Conservation (phyloP, 2,329 filamentous ascomycete genomes). For the Didymosphaeria variabile region DNA sequence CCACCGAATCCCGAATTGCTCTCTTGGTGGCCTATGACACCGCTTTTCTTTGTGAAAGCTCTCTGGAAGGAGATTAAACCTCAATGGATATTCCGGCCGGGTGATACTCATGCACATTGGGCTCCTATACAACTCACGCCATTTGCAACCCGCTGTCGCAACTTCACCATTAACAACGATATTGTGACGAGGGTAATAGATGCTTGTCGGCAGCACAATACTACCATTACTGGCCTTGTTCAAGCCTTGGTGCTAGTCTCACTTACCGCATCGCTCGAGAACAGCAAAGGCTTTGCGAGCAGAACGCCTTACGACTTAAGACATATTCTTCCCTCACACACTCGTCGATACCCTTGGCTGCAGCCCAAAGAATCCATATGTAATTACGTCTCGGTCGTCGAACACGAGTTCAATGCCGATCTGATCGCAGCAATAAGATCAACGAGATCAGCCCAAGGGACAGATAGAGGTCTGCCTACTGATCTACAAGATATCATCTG, state of each 20-base stretch:
- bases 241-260: constrained; percentile 19
- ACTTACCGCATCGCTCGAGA: constrained; percentile 14
- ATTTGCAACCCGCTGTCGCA: constrained; percentile 19
- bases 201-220: constrained; percentile 18
- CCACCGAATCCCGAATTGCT: constrained; percentile 24
- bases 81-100: constrained; percentile 17
- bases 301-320: constrained; percentile 20
- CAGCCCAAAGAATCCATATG: constrained; percentile 11
- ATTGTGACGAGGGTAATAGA: constrained; percentile 13
- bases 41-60: constrained; percentile 11
- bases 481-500: constrained; percentile 10
- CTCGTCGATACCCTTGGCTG: constrained; percentile 4
- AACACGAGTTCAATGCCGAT: constrained; percentile 17
- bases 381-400: constrained; percentile 22
- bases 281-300: constrained; percentile 15
- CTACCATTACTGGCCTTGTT: constrained; percentile 20
- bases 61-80: constrained; percentile 24
- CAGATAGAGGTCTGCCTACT: not conserved
- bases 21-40: constrained; percentile 19
- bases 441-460: not conserved
- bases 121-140: constrained; percentile 8
- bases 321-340: constrained; percentile 13
- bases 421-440: constrained; percentile 17
- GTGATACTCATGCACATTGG: constrained; percentile 1
- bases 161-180: constrained; percentile 13